Base-by-base conservation (phyloP, 768 basidiomycete genomes). In the Tulasnella sp. region DNA sequence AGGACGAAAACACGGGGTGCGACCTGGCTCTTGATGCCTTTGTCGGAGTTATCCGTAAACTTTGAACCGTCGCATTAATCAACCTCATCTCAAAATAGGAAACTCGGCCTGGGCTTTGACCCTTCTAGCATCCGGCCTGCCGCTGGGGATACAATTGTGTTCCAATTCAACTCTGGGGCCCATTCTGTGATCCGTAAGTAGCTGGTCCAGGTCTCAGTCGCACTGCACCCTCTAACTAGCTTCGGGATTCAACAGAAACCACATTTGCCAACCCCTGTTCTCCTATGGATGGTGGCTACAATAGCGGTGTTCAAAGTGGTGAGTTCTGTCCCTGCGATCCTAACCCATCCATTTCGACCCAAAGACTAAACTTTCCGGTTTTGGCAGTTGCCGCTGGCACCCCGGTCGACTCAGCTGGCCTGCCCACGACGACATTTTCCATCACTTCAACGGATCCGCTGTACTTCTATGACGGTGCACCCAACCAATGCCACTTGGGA, bases 381-480 rank as follows among this genome's bases (percentile, higher is more conserved):
- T 32, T 59, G 32, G 32, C 62, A 47, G 69, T 71, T 40, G 16
- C 69, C 22, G 69, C 34, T 34, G 47, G 69, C 17, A 71, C 69
- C 22, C 52, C 59, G 17, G 69, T 71, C 11, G 69, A 71, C 32
- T 12, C 69, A 32, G 35, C 69, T 19, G 69, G 69, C 29, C 52
- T 62, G 14, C 69, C 69, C 34, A 71, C 69, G 32, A 71, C 41
- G 5, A 71, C 69, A 9, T 71, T 71, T n/a, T 12, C 35, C 36
- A 32, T 71, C n/a, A 59, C 36, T 19, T 52, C 44, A 26, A 62
- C 69, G 41, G 44, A 52, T 39, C 59, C 69, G 16, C 69, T 71
- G 34, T 71, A 47, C 41, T 71, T 71, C 69, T 71, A 71, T 59
- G 69, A 71, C 62, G 69, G 69, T n/a, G 69, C 69, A 19, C 62